Conservation (phyloP, 163 green algal species). For the Trebouxia gelatinosa region DNA sequence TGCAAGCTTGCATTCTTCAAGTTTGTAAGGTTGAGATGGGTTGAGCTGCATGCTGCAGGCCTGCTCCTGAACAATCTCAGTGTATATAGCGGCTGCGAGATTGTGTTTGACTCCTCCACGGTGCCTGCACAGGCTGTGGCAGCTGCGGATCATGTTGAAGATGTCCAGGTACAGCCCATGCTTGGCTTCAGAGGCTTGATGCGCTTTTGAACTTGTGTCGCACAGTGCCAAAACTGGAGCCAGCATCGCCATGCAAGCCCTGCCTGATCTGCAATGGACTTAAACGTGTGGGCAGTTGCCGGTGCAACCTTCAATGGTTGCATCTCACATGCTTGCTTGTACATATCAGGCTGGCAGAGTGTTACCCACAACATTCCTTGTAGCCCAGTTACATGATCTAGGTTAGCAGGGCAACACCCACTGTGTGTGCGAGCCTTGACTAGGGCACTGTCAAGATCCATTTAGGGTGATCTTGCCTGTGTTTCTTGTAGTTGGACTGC, state of each 20-base stretch:
- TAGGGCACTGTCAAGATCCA: neutral
- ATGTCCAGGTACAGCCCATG: constrained; percentile 22
- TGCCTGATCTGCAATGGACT: no score
- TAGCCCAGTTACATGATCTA: no score
- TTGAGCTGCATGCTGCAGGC: no score
- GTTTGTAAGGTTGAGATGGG: neutral
- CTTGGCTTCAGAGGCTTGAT: neutral
- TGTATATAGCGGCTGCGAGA: constrained; percentile 68
- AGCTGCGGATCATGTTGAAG: neutral
- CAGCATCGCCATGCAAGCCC: no score
- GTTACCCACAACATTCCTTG: no score
- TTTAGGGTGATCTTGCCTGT: constrained; percentile 5
- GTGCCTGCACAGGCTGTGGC: constrained; percentile 59
- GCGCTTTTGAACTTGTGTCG: neutral
- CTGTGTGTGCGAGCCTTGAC: no score
- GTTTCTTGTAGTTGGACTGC: constrained; percentile 20
- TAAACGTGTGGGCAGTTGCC: no score
- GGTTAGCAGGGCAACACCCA: no score
- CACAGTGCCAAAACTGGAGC: no score
- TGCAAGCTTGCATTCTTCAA: neutral
- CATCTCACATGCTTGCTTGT: no score
- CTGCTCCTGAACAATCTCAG: constrained; percentile 84
- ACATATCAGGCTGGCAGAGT: no score
- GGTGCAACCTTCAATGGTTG: no score
- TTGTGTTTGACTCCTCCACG: constrained; percentile 82